Evolutionary conservation across 202 grass and related monocot species (phyloP).

Genomic region (Schoenoplectus tabernaemontani): DNA sequence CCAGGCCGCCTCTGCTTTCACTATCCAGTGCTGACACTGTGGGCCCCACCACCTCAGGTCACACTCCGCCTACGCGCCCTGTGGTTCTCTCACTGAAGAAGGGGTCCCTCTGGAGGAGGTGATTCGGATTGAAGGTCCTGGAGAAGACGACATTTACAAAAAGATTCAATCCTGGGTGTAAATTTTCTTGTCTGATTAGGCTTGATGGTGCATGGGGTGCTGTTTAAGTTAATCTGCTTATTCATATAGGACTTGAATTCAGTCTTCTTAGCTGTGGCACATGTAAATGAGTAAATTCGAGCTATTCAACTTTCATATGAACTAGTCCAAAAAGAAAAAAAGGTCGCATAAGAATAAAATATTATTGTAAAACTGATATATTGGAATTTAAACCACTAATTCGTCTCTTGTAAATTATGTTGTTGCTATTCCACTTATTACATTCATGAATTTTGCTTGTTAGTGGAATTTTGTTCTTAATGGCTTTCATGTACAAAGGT

Average conservation of each 20-base stretch:
- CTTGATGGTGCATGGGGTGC: no score
- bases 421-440: background rate
- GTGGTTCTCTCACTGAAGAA: slow-evolving; percentile 54
- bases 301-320: background rate
- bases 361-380: background rate
- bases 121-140: slow-evolving; percentile 77
- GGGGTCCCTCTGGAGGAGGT: slow-evolving; percentile 84
- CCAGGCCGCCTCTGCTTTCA: slow-evolving; percentile 21
- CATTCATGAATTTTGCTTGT: background rate
- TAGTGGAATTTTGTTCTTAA: background rate
- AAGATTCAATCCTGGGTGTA: slow-evolving; percentile 89
- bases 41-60: slow-evolving; percentile 16
- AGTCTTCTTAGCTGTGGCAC: background rate
- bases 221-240: no score
- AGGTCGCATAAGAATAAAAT: no score
- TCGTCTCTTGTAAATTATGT: background rate
- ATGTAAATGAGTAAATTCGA: background rate
- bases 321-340: background rate
- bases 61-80: background rate
- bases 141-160: slow-evolving; percentile 17
- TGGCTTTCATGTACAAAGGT: background rate
- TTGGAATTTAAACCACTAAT: background rate
- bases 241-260: background rate
- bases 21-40: slow-evolving; percentile 31
- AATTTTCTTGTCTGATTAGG: no score